Percentiles rank a stretch among this genome's conserved stretches.
Evolutionary conservation across 208 protist genomes (phyloP).

Genomic region (Angomonas desouzai): DNA sequence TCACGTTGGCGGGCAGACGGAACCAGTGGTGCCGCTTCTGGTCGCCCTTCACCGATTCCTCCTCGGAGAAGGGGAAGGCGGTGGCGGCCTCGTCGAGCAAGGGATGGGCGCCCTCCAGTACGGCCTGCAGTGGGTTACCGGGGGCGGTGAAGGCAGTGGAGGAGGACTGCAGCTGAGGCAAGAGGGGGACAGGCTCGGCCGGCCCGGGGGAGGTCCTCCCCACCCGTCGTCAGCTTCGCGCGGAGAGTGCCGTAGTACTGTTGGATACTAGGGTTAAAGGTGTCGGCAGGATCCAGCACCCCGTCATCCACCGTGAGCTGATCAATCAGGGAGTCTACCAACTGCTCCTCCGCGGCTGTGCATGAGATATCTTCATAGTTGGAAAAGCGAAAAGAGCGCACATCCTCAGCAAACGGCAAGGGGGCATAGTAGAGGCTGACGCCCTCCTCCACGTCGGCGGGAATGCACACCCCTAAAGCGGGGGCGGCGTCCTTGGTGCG

Average conservation of each 20-base stretch:
- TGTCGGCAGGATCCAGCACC: conserved; percentile 60
- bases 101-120: conserved; percentile 15
- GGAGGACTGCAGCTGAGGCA: conserved; percentile 22
- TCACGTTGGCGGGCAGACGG: conserved; percentile 14
- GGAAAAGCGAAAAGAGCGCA: conserved; percentile 68
- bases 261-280: conserved; percentile 86
- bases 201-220: too few species aligned
- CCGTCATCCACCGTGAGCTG: conserved; percentile 56
- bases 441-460: conserved; percentile 16
- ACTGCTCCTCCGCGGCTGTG: conserved; percentile 40
- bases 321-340: conserved; percentile 66
- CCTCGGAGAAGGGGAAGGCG: conserved; percentile 45
- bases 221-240: not conserved
- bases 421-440: conserved; percentile 64
- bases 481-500: conserved; percentile 40
- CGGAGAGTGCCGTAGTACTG: conserved; percentile 73
- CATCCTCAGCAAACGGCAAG: conserved; percentile 87
- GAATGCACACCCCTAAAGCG: conserved; percentile 55
- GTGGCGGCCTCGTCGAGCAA: conserved; percentile 28
- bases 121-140: conserved; percentile 25
- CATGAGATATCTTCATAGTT: conserved; percentile 32
- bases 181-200: conserved; percentile 22
- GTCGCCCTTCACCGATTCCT: conserved; percentile 2
- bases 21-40: conserved; percentile 18
- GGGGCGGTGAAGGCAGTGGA: conserved; percentile 39